phyloP scores from a whole-genome alignment of 805 yeast genomes.

The Candida berthetii region DNA sequence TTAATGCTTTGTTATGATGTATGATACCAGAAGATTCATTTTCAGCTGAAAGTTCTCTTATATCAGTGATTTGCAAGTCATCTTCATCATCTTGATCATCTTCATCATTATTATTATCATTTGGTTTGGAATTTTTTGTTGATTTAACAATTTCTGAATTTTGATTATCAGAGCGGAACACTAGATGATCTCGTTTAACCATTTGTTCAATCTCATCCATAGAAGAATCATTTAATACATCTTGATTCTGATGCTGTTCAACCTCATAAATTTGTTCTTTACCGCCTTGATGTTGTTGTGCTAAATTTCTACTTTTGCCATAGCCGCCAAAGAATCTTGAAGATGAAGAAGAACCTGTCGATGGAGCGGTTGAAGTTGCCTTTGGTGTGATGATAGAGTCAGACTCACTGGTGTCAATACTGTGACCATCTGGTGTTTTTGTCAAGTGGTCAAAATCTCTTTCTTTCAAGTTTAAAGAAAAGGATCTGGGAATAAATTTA shows the following conservation, averaged over 20 bases:
- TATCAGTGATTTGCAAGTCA: slow-evolving; percentile 35
- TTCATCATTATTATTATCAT: not conserved
- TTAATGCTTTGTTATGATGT: not conserved
- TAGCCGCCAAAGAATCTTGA: slow-evolving; percentile 3
- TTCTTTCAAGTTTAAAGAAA: slow-evolving; percentile 11
- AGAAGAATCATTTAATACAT: slow-evolving; percentile 4
- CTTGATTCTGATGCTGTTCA: not conserved
- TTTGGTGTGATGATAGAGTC: slow-evolving; percentile 6
- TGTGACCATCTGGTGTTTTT: not conserved
- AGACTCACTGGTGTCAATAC: not conserved
- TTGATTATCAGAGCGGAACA: no score
- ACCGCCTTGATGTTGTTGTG: no score
- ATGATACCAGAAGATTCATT: not conserved
- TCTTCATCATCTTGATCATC: slow-evolving; percentile 21
- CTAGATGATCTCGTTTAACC: not conserved
- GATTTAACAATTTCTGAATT: no score
- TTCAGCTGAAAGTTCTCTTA: slow-evolving; percentile 21
- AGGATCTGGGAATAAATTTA: slow-evolving; percentile 16
- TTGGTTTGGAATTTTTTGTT: not conserved
- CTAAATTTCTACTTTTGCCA: slow-evolving; percentile 1
- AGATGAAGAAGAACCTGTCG: slow-evolving; percentile 7
- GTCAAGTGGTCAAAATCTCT: slow-evolving; percentile 1
- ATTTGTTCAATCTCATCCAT: slow-evolving; percentile 1
- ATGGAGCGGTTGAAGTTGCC: slow-evolving; percentile 4
- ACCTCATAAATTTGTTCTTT: not conserved